A percentile compares a stretch with the other conserved stretches of the same genome.
These are phyloP conservation scores for Diaporthe australafricana DNA, from an alignment of 2,329 filamentous ascomycete genomes.

Conservation along the genomic window DNA sequence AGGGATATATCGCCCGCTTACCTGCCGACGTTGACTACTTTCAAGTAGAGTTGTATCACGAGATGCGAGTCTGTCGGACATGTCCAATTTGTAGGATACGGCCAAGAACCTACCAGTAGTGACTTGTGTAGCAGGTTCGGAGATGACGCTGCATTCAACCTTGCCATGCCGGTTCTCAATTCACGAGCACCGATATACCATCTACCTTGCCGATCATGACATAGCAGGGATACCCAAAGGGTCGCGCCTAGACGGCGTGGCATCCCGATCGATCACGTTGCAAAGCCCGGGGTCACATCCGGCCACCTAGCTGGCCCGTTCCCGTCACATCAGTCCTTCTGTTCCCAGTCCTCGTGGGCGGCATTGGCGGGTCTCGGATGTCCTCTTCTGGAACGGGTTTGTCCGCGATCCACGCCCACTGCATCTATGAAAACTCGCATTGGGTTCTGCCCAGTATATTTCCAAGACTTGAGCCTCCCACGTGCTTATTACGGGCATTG, in stretches of 20 bases:
- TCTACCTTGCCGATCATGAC: background rate
- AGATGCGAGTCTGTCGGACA: background rate
- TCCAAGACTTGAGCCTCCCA: constrained; percentile 10
- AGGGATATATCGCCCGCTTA: background rate
- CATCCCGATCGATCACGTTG: background rate
- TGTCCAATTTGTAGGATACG: no score
- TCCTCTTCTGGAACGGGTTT: background rate
- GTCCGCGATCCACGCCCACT: background rate
- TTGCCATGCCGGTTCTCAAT: background rate
- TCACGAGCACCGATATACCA: background rate
- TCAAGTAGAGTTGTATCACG: background rate
- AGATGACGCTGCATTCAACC: background rate
- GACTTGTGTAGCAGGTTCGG: background rate
- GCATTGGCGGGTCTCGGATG: background rate
- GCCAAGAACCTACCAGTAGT: background rate
- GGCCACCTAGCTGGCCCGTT: background rate
- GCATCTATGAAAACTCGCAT: background rate
- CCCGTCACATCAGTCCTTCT: background rate
- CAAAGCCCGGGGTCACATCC: background rate
- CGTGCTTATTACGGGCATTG: background rate
- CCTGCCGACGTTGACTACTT: background rate
- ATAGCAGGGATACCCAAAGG: background rate
- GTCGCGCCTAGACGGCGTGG: background rate
- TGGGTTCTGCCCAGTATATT: background rate
- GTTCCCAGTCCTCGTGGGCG: background rate